phyloP scores from a whole-genome alignment of 371 early-diverging fungal species.

The Actinomortierella wolfii region DNA sequence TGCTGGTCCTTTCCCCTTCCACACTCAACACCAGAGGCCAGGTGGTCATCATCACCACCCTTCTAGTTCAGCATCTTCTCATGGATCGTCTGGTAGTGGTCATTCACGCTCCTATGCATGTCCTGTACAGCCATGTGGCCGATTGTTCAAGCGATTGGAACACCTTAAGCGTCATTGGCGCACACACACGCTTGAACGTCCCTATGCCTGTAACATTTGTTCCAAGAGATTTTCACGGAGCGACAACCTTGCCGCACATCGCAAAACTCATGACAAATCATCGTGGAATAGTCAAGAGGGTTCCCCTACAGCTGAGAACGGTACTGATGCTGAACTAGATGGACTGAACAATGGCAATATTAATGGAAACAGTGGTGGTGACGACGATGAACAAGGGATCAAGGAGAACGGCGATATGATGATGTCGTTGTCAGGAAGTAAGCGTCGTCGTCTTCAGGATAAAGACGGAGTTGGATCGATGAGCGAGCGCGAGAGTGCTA shows the following conservation, averaged over 20 bases:
- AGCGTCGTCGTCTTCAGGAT: constrained; percentile 27
- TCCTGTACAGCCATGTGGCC: constrained; percentile 52
- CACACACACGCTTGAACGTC: constrained; percentile 76
- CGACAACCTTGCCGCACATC: constrained; percentile 84
- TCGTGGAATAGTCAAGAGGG: constrained; percentile 38
- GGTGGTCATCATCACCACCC: constrained; percentile 24
- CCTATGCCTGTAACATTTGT: constrained; percentile 75
- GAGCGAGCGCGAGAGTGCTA: constrained; percentile 45
- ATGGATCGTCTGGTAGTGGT: constrained; percentile 3
- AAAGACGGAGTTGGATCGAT: constrained; percentile 38
- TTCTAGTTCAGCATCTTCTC: constrained; percentile 6
- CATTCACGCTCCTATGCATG: constrained; percentile 49
- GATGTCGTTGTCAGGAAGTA: constrained; percentile 4
- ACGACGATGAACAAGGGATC: too few relatives aligned
- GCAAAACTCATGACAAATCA: constrained; percentile 70
- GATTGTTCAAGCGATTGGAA: constrained; percentile 74
- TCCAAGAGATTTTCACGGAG: constrained; percentile 82
- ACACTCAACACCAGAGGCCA: constrained; percentile 29
- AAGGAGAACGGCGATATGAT: too few relatives aligned
- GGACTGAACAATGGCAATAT: too few relatives aligned
- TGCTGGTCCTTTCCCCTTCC: constrained; percentile 6
- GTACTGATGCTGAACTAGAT: too few relatives aligned
- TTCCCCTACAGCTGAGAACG: too few relatives aligned
- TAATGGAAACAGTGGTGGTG: too few relatives aligned
- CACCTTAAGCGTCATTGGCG: constrained; percentile 84